Conservation (phyloP, 2,329 filamentous ascomycete genomes). For the Corniculantispora saksenae region DNA sequence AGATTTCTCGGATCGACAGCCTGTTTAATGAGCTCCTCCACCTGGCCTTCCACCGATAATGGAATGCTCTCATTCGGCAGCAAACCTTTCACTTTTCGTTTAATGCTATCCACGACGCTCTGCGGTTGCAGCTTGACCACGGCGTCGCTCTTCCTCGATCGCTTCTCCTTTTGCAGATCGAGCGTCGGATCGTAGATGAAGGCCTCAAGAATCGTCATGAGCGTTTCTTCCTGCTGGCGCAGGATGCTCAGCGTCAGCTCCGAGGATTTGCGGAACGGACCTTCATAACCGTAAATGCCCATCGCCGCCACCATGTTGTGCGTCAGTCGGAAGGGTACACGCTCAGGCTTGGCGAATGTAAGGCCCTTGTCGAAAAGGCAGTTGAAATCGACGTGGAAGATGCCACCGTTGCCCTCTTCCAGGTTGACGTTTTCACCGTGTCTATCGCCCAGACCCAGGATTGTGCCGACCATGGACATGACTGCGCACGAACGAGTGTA, state of each 20-base stretch:
- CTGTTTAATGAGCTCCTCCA: constrained; percentile 89
- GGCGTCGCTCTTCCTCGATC: constrained; percentile 38
- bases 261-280: constrained; percentile 86
- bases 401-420: constrained; percentile 88
- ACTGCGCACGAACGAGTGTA: constrained; percentile 95
- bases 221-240: constrained; percentile 87
- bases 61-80: constrained; percentile 87
- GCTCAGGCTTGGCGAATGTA: constrained; percentile 91
- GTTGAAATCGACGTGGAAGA: constrained; percentile 99
- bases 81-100: constrained; percentile 81
- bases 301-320: constrained; percentile 99
- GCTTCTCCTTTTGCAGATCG: constrained; percentile 77
- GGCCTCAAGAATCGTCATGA: constrained; percentile 96
- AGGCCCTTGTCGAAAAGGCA: constrained; percentile 98
- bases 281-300: constrained; percentile 90
- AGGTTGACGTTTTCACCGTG: constrained; percentile 97
- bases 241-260: constrained; percentile 85
- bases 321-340: constrained; percentile 92
- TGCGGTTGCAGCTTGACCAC: constrained; percentile 56
- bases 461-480: constrained; percentile 99
- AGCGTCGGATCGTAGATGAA: constrained; percentile 97
- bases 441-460: constrained; percentile 88
- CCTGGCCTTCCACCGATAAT: constrained; percentile 91
- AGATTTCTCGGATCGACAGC: constrained; percentile 80
- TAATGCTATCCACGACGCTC: constrained; percentile 87